Evolutionary conservation across 345 rosid genomes (phyloP).

Genomic region (Brassica carinata): DNA sequence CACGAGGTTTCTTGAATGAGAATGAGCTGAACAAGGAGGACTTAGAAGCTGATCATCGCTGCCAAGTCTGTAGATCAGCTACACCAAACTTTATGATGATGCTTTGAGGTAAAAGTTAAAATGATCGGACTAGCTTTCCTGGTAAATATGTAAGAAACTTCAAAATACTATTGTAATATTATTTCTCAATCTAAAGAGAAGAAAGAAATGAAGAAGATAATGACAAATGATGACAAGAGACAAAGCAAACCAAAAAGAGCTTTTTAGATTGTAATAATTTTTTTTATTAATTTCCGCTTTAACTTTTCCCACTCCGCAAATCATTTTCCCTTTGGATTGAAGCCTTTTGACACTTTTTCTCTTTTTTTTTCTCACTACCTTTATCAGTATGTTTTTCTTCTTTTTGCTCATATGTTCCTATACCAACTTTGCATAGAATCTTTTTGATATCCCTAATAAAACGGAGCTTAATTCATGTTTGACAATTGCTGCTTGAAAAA

Average conservation of each 20-base stretch:
- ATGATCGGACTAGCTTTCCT: neutral
- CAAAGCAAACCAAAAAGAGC: constrained; percentile 10
- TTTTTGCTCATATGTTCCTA: constrained; percentile 1
- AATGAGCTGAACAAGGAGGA: neutral
- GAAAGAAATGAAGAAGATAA: neutral
- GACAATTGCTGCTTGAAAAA: constrained; percentile 34
- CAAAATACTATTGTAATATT: neutral
- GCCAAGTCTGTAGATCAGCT: neutral
- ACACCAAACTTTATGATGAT: neutral
- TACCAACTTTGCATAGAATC: constrained; percentile 18
- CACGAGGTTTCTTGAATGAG: neutral
- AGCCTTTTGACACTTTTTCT: constrained; percentile 13
- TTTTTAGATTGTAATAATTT: constrained; percentile 11
- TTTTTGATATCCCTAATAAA: constrained; percentile 26
- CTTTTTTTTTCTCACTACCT: neutral
- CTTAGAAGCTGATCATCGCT: neutral
- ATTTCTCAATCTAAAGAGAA: neutral
- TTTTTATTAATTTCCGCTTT: constrained; percentile 12
- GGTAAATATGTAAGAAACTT: neutral
- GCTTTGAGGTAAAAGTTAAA: neutral
- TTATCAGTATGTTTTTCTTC: neutral
- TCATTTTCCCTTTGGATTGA: constrained; percentile 36
- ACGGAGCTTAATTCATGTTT: constrained; percentile 23
- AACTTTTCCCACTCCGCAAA: constrained; percentile 40
- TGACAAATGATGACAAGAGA: constrained; percentile 23